Evolutionary conservation across 1,284 basidiomycete genomes (phyloP).

Genomic region (Boletellus deceptivus): DNA sequence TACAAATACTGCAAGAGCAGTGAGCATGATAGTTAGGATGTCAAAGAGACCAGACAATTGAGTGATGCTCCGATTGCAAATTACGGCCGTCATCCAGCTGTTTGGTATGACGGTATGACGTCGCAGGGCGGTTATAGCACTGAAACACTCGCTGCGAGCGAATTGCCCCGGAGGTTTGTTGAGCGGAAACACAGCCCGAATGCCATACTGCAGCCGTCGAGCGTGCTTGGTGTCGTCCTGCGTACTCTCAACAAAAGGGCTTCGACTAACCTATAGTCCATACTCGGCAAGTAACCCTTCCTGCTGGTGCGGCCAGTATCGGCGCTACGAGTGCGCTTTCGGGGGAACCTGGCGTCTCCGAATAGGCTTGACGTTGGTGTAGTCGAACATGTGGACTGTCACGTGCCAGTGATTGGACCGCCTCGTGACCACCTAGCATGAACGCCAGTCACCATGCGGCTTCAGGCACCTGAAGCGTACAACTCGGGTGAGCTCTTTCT

Average conservation of each 20-base stretch:
- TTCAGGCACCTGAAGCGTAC: background rate
- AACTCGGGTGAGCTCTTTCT: background rate
- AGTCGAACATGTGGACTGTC: no score
- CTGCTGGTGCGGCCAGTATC: no score
- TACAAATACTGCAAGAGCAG: background rate
- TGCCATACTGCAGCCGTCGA: conserved; percentile 19
- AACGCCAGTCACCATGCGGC: background rate
- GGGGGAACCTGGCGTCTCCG: no score
- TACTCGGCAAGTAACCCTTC: background rate
- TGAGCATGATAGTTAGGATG: background rate
- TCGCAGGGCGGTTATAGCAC: conserved; percentile 21
- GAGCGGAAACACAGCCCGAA: conserved; percentile 20
- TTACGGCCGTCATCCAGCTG: conserved; percentile 30
- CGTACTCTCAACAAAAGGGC: background rate
- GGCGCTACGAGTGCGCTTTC: no score
- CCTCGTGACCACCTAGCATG: conserved; percentile 6
- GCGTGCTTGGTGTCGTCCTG: conserved; percentile 29
- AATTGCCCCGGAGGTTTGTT: conserved; percentile 1
- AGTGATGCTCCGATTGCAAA: conserved; percentile 30
- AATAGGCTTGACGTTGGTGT: no score
- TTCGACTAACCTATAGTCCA: conserved; percentile 7
- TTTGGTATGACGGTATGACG: background rate
- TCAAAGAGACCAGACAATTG: background rate
- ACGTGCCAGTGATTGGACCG: no score
- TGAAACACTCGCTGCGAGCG: conserved; percentile 4